Evolutionary conservation across 1,139 yeast species (phyloP).

Genomic region (Chernovozyma sophiae-reginae): DNA sequence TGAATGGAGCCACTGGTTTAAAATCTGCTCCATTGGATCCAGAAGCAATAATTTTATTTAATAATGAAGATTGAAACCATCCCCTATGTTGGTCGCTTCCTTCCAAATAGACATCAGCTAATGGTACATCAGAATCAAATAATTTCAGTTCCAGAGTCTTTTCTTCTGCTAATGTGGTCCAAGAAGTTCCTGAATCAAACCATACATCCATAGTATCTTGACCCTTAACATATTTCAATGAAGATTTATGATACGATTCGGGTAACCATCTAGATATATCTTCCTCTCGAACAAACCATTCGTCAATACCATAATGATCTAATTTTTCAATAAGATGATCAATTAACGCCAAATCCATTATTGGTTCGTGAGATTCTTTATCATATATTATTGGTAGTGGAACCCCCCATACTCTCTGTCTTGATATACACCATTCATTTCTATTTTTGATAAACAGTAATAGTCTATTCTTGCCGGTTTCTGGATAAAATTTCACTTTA

Average conservation of each 20-base stretch:
- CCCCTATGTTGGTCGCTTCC: conserved; percentile 98
- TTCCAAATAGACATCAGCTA: conserved; percentile 82
- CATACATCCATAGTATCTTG: conserved; percentile 97
- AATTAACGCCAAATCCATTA: conserved; percentile 43
- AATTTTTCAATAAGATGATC: conserved; percentile 51
- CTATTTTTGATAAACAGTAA: conserved; percentile 70
- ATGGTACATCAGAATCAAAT: conserved; percentile 22
- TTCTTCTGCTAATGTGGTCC: conserved; percentile 58
- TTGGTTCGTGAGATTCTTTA: conserved; percentile 53
- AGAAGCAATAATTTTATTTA: conserved; percentile 65
- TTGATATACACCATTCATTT: conserved; percentile 95
- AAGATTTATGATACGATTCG: conserved; percentile 24
- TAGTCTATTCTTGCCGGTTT: conserved; percentile 65
- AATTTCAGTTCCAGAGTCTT: conserved; percentile 15
- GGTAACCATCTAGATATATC: conserved; percentile 76
- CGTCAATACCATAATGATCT: conserved; percentile 60
- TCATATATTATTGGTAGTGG: conserved; percentile 87
- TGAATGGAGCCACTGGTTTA: conserved; percentile 64
- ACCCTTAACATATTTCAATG: conserved; percentile 54
- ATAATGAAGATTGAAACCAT: conserved; percentile 93
- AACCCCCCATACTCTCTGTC: conserved; percentile 99
- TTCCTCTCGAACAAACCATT: conserved; percentile 67
- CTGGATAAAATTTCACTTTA: conserved; percentile 68
- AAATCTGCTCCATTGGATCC: conserved; percentile 27
- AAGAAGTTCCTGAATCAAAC: conserved; percentile 96